Percentiles rank a stretch among this genome's conserved stretches.
These are phyloP conservation scores for Medicago arabica DNA, from an alignment of 306 rosid genomes.

Conservation along the genomic window DNA sequence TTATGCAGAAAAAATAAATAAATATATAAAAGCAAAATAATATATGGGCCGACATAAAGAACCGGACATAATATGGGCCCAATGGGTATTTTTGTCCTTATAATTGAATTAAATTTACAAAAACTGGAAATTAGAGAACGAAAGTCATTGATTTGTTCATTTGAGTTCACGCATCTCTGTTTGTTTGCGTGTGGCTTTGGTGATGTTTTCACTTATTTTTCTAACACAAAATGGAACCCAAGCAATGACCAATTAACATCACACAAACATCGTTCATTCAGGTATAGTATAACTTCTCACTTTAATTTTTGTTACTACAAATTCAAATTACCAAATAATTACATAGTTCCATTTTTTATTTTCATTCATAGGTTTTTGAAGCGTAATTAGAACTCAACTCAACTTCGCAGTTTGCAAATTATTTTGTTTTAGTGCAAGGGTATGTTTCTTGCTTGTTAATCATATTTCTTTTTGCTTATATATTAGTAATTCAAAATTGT, in stretches of 20 bases:
- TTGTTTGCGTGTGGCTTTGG: conserved; percentile 5
- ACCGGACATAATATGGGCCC: background rate
- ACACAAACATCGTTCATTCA: background rate
- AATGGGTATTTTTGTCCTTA: background rate
- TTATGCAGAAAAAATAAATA: too few relatives aligned
- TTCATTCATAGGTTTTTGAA: background rate
- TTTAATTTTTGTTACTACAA: conserved; percentile 1
- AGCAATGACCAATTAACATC: background rate
- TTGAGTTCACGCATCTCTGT: background rate
- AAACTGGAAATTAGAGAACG: background rate
- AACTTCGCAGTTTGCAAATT: conserved; percentile 4
- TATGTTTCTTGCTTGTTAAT: background rate
- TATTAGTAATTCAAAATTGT: background rate
- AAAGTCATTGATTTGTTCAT: background rate
- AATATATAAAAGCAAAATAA: too few relatives aligned
- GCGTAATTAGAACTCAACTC: background rate
- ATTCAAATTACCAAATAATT: background rate
- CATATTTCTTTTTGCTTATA: background rate
- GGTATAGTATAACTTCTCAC: background rate
- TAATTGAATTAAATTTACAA: background rate
- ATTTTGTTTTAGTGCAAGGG: background rate
- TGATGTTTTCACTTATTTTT: background rate
- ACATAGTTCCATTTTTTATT: too few relatives aligned
- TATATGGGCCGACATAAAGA: background rate
- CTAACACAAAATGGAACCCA: background rate